phyloP scores from a whole-genome alignment of 306 rosid species.

The Arachis stenosperma region DNA sequence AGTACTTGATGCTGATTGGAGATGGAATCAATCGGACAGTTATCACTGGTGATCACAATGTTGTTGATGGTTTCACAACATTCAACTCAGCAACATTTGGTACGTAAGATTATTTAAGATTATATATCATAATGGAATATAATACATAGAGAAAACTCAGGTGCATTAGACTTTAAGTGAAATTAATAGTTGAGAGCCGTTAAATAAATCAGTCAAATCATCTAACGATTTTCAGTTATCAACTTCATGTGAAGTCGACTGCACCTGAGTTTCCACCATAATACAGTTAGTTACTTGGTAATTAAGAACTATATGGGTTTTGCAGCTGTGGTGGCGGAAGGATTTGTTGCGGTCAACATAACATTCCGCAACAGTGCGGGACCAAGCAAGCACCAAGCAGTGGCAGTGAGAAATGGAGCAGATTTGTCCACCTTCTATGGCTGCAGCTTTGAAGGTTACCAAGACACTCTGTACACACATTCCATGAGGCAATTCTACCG shows the following conservation, averaged over 20 bases:
- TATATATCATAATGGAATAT: too few species aligned
- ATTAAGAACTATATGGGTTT: background rate
- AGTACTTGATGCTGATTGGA: slow-evolving; percentile 66
- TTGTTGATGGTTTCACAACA: slow-evolving; percentile 72
- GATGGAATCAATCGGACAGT: slow-evolving; percentile 72
- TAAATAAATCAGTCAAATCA: too few species aligned
- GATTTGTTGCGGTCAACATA: slow-evolving; percentile 69
- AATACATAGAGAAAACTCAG: too few species aligned
- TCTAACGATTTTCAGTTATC: too few species aligned
- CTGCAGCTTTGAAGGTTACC: slow-evolving; percentile 75
- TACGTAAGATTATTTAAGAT: too few species aligned
- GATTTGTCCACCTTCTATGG: slow-evolving; percentile 63
- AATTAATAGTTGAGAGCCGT: too few species aligned
- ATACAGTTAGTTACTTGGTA: too few species aligned
- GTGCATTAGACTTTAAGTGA: too few species aligned
- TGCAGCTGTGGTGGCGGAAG: slow-evolving; percentile 64
- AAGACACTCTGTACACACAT: slow-evolving; percentile 68
- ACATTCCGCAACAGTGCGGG: slow-evolving; percentile 81
- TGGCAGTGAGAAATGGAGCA: slow-evolving; percentile 70
- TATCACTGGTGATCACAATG: slow-evolving; percentile 67
- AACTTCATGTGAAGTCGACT: too few species aligned
- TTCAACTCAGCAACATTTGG: slow-evolving; percentile 79
- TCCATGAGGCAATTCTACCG: slow-evolving; percentile 68
- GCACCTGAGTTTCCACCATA: too few species aligned
- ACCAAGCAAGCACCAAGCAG: slow-evolving; percentile 72